phyloP scores from a whole-genome alignment of 2,329 filamentous ascomycete species.

The Aspergillus novofumigatus region DNA sequence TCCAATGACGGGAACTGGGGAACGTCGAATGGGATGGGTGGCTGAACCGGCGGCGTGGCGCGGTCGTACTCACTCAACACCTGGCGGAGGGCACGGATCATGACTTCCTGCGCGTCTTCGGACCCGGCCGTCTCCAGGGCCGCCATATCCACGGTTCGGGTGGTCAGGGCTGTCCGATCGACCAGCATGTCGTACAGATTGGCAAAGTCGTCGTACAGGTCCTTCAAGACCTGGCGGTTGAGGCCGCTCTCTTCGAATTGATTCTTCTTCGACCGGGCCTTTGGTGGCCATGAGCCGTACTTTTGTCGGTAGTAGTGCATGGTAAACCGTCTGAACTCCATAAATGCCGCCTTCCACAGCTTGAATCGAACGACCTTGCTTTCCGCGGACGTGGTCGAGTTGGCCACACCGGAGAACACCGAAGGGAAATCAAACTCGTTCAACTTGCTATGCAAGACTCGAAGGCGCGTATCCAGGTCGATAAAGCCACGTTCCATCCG shows the following conservation, averaged over 20 bases:
- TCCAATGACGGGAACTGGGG: conserved; percentile 71
- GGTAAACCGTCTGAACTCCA: conserved; percentile 69
- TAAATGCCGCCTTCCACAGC: conserved; percentile 72
- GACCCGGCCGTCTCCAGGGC: conserved; percentile 50
- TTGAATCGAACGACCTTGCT: conserved; percentile 78
- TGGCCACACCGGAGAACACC: conserved; percentile 81
- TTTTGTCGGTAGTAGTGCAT: conserved; percentile 65
- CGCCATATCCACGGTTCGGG: conserved; percentile 68
- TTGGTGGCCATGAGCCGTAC: conserved; percentile 82
- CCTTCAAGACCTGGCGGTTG: conserved; percentile 75
- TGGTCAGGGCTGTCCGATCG: conserved; percentile 73
- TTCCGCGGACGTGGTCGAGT: conserved; percentile 72
- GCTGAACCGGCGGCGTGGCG: conserved; percentile 81
- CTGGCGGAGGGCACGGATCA: conserved; percentile 67
- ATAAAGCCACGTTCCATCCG: conserved; percentile 78
- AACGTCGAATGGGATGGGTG: conserved; percentile 85
- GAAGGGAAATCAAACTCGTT: conserved; percentile 88
- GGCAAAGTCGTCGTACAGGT: conserved; percentile 81
- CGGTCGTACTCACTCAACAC: conserved; percentile 85
- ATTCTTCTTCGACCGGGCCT: conserved; percentile 88
- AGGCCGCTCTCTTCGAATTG: conserved; percentile 79
- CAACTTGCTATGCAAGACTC: conserved; percentile 67
- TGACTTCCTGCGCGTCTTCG: conserved; percentile 52
- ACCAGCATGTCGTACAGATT: conserved; percentile 84
- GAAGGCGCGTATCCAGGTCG: conserved; percentile 70